Evolutionary conservation across 306 rosid species (phyloP).

Genomic region (Rosa multiflora): DNA sequence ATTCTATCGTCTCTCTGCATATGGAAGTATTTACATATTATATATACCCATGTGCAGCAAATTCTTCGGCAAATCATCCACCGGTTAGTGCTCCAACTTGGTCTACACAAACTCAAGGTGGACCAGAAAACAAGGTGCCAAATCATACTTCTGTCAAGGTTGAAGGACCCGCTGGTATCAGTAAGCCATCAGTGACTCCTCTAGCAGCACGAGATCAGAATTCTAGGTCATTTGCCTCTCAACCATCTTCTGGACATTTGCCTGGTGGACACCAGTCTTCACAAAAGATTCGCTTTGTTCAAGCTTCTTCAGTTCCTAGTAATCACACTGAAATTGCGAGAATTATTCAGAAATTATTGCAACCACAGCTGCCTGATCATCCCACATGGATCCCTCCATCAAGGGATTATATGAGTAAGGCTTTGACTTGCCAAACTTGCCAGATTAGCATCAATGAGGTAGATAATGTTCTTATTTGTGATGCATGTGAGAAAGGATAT

Average conservation of each 20-base stretch:
- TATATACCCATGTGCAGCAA: constrained; percentile 43
- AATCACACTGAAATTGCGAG: constrained; percentile 75
- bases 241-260: constrained; percentile 60
- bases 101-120: constrained; percentile 72
- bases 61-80: constrained; percentile 49
- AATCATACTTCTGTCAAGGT: constrained; percentile 52
- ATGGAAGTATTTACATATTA: not conserved
- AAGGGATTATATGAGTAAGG: constrained; percentile 96
- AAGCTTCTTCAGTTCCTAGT: constrained; percentile 57
- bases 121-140: constrained; percentile 63
- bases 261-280: constrained; percentile 49
- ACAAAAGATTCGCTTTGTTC: constrained; percentile 58
- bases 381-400: constrained; percentile 99
- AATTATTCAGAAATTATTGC: constrained; percentile 74
- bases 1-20: not conserved
- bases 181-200: constrained; percentile 41
- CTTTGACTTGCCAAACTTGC: constrained; percentile 80
- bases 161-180: constrained; percentile 48
- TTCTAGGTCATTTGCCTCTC: constrained; percentile 61
- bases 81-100: constrained; percentile 62
- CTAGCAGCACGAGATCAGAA: constrained; percentile 54
- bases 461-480: constrained; percentile 86
- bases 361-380: constrained; percentile 74
- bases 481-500: constrained; percentile 95
- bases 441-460: constrained; percentile 77